Evolutionary conservation across 78 protist genomes (phyloP), one percentile per base, ranked within the genome.

Genomic region (Dictyostelium discoideum): DNA sequence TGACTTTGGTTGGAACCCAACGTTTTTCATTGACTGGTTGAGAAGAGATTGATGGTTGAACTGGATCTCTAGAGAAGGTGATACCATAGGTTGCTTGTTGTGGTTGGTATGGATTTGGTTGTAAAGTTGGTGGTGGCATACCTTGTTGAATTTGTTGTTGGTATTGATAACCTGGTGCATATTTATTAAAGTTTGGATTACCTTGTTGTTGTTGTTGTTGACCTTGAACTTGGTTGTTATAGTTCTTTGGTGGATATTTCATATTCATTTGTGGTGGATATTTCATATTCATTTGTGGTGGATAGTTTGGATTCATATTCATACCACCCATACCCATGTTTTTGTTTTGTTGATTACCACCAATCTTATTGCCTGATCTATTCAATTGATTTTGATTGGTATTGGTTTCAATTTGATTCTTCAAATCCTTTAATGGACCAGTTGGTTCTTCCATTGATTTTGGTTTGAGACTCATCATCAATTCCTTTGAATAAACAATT

Each of bases 1-100:
- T 37, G 22, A 90, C 78, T 26, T 90, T 82, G 14, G 95, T 90
- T 42, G 86, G 81, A 20, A 78, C 46, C 95, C 95, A 90, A 73
- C 95, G 81, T 10, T 90, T 90, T 77, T 90, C 95, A 50, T 77
- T 90, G 22, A 83, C 95, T 20, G 83, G 77, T 29, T 39, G 65
- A 13, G 39, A n/a, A 1, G 63, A 6, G 14, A 39, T 9, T 85
- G 90, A 82, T 85, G 79, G 90, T 40, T 48, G 79, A 37, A 42
- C 48, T 82, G 79, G 79, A 14, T 54, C 63, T 29, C 67, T 54
- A 8, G 14, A 14, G 20, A 24, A 39, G 9, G 85, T 6, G 20
- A 82, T 54, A 29, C 48, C 39, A 82, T 82, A 82, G 20, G 46
- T 20, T 32, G 26, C 32, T 39, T 60, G 78, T 60, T 84, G 78